phyloP scores from a whole-genome alignment of 2,329 filamentous ascomycete genomes.

The Apiospora saccharicola region DNA sequence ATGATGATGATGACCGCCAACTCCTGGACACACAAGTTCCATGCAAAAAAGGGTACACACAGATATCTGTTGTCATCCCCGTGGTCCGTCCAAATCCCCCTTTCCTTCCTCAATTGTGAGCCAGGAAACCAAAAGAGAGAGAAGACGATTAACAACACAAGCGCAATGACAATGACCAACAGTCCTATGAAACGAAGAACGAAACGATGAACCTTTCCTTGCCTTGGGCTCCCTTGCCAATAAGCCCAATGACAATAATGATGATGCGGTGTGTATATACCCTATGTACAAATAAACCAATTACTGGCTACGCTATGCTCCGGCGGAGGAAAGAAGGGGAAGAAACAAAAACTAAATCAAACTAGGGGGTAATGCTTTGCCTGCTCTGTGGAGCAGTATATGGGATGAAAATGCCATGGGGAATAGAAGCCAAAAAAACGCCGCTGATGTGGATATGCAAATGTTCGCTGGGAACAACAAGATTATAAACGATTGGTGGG shows the following conservation, averaged over 20 bases:
- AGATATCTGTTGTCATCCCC: not conserved
- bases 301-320: conserved; percentile 22
- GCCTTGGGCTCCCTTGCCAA: not conserved
- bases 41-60: conserved; percentile 2
- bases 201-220: not conserved
- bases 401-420: conserved; percentile 12
- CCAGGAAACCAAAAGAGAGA: not conserved
- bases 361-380: conserved; percentile 4
- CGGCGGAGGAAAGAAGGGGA: not conserved
- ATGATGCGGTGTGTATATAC: conserved; percentile 20
- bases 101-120: not conserved
- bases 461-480: conserved; percentile 12
- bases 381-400: conserved; percentile 12
- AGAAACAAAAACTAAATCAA: not conserved
- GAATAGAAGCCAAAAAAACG: conserved; percentile 1
- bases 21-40: conserved; percentile 7
- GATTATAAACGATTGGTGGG: not conserved
- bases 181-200: not conserved
- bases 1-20: not conserved
- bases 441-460: conserved; percentile 12
- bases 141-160: not conserved
- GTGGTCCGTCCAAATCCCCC: not conserved
- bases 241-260: not conserved
- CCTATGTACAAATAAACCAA: conserved; percentile 22
- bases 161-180: not conserved